Evolutionary conservation across 345 rosid species (phyloP), one percentile per base, ranked within the genome.

Genomic region (Reutealis trisperma): DNA sequence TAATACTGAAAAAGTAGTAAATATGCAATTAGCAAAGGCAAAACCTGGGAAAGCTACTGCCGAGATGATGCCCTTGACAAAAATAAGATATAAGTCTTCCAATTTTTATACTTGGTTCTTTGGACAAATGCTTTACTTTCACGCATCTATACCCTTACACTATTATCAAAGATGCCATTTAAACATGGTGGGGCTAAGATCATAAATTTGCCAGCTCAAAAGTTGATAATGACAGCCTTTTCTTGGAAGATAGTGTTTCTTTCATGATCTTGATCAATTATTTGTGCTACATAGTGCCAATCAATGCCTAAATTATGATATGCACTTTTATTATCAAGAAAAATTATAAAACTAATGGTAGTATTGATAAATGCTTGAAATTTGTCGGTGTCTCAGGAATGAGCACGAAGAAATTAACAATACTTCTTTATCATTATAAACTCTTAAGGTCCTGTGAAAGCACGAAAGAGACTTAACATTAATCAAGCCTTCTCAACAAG

Each of bases 401-500:
- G 41, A 37, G 41, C 41, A 37, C 5, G 41, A 37, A 37, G 41
- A 37, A 37, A 47, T 47, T 47, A 9, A 47, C 51, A 9, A 47
- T 47, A 47, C 2, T 47, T 47, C 14, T 47, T 37, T 47, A 47
- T 47, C 45, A 8, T 5, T 24, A 49, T 25, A 32, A 54, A 47
- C n/a, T 47, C 37, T 49, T 30, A n/a, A 6, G 63, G 24, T 59
- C 63, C 63, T 10, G 22, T 51, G 15, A 59, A 59, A 22, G 63
- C 63, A 61, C 2, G 1, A 14, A 68, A 68, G 14, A 16, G 4
- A 57, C 27, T 19, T 10, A 12, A 42, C 16, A 73, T 18, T 19
- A 89, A 67, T 88, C 90, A 81, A 86, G 77, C 83, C 91, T 83
- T 65, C 90, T 84, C 78, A 87, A 74, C 83, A 88, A 79, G 86